A percentile compares a stretch with the other conserved stretches of the same genome.
phyloP scores from a whole-genome alignment of 805 yeast genomes.

The Yamadazyma paraphyllophila region DNA sequence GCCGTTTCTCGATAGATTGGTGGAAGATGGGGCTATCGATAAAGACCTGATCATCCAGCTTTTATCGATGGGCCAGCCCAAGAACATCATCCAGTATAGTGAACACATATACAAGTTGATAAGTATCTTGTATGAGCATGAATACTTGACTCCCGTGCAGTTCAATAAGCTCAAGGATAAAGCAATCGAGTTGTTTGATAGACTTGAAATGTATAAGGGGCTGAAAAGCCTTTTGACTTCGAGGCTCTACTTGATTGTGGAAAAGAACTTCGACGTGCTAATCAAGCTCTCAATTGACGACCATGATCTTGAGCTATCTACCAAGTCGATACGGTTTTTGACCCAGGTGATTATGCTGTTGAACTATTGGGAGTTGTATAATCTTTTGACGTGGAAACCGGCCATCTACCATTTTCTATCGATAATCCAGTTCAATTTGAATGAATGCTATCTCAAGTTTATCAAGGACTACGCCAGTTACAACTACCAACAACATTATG shows the following conservation, averaged over 20 bases:
- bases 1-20: constrained; percentile 10
- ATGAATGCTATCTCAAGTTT: constrained; percentile 38
- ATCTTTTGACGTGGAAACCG: constrained; percentile 41
- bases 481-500: constrained; percentile 3
- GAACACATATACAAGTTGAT: constrained; percentile 36
- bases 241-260: constrained; percentile 32
- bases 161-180: constrained; percentile 22
- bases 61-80: constrained; percentile 27
- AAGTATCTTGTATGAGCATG: constrained; percentile 15
- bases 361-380: constrained; percentile 46
- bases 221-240: constrained; percentile 28
- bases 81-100: constrained; percentile 32
- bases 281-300: constrained; percentile 33
- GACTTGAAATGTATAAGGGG: constrained; percentile 21
- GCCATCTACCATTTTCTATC: constrained; percentile 39
- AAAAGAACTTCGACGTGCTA: constrained; percentile 38
- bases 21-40: constrained; percentile 24
- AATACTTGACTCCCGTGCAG: constrained; percentile 15
- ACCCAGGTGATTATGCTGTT: constrained; percentile 35
- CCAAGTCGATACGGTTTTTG: constrained; percentile 35
- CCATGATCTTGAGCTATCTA: constrained; percentile 29
- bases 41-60: constrained; percentile 16
- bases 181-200: constrained; percentile 22
- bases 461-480: constrained; percentile 31
- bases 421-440: constrained; percentile 38